Conservation (phyloP, 345 rosid genomes). For the Iberis pinnata region DNA sequence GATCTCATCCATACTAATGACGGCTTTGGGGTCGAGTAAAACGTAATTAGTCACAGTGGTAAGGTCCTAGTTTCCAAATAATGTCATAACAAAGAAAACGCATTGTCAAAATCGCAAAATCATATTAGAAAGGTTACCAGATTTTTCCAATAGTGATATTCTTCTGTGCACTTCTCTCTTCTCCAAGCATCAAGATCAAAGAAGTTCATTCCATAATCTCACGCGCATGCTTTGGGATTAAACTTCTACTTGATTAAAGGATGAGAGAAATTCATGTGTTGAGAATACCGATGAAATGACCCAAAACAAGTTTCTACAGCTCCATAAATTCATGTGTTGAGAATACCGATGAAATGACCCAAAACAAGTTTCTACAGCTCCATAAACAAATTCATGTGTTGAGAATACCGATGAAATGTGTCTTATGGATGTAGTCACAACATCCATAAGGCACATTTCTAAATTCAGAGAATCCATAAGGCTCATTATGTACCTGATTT, state of each 20-base stretch:
- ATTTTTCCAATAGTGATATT: slow-evolving; percentile 97
- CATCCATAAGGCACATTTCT: no score
- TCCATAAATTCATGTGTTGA: slow-evolving; percentile 95
- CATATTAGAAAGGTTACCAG: slow-evolving; percentile 41
- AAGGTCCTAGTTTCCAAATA: slow-evolving; percentile 98
- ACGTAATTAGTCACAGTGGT: slow-evolving; percentile 92
- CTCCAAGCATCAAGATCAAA: slow-evolving; percentile 99
- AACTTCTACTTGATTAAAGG: slow-evolving; percentile 91
- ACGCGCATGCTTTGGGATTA: slow-evolving; percentile 94
- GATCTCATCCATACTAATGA: slow-evolving; percentile 89
- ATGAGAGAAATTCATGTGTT: slow-evolving; percentile 96
- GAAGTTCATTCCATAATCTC: slow-evolving; percentile 99
- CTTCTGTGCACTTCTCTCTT: slow-evolving; percentile 94
- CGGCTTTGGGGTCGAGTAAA: slow-evolving; percentile 89
- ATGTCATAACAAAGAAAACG: no score
- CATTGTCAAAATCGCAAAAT: not conserved
- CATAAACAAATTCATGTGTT: no score
- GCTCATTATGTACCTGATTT: no score
- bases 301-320: slow-evolving; percentile 99
- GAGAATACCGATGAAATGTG: no score
- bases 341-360: slow-evolving; percentile 97
- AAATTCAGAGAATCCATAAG: no score
- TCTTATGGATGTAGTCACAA: no score
- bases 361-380: slow-evolving; percentile 96
- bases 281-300: slow-evolving; percentile 91